These are phyloP conservation scores for Candida nemodendra DNA, from an alignment of 805 yeast genomes.

Conservation along the genomic window DNA sequence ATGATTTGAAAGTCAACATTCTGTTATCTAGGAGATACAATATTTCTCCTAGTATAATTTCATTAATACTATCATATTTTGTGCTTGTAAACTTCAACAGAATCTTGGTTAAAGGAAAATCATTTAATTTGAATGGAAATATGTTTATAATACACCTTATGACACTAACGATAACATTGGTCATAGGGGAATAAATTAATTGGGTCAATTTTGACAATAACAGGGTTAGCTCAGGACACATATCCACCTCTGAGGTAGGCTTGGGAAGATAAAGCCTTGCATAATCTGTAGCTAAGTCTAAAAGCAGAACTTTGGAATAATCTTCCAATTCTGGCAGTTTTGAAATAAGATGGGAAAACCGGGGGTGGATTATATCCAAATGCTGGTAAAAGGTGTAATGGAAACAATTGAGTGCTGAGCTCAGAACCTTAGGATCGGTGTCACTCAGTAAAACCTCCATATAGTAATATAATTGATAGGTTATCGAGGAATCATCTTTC, in stretches of 20 bases:
- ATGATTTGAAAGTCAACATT: constrained; percentile 36
- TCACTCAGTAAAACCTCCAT: constrained; percentile 63
- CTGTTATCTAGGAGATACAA: constrained; percentile 29
- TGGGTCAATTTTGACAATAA: constrained; percentile 48
- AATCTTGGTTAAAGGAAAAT: constrained; percentile 48
- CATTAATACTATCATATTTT: constrained; percentile 8
- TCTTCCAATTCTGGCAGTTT: constrained; percentile 57
- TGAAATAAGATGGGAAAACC: constrained; percentile 47
- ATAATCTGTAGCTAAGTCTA: constrained; percentile 69
- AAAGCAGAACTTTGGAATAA: constrained; percentile 61
- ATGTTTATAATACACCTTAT: constrained; percentile 55
- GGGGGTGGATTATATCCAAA: constrained; percentile 69
- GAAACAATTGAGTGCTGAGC: constrained; percentile 61
- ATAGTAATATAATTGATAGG: constrained; percentile 49
- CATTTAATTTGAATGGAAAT: constrained; percentile 55
- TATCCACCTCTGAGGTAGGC: constrained; percentile 37
- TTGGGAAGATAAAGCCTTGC: constrained; percentile 56
- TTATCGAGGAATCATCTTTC: constrained; percentile 34
- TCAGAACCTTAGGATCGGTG: constrained; percentile 61
- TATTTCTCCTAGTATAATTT: constrained; percentile 17
- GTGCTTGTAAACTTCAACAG: constrained; percentile 35
- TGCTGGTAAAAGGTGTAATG: constrained; percentile 52
- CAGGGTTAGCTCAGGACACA: constrained; percentile 56
- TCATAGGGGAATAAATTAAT: constrained; percentile 51
- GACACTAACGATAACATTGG: constrained; percentile 60